Conservation (phyloP, 805 yeast genomes). For the Cyberlindnera euphorbiae region DNA sequence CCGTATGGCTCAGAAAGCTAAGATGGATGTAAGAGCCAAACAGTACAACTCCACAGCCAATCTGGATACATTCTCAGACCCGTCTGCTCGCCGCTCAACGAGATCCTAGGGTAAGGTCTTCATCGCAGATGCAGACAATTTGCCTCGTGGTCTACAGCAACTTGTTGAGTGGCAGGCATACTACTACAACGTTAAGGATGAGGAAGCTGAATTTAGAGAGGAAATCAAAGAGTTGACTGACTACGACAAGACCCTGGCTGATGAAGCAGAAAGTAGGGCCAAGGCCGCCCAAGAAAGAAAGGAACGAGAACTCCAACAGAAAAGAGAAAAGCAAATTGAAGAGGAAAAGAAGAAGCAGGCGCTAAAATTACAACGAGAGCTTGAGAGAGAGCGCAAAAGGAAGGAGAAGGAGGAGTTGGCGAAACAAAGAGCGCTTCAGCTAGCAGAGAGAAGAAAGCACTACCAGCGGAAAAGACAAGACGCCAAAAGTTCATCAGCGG, state of each 20-base stretch:
- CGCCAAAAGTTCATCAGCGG: no score
- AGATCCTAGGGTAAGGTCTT: no score
- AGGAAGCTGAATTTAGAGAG: background rate
- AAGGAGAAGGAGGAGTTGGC: background rate
- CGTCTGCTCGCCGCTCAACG: no score
- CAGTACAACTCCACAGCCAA: no score
- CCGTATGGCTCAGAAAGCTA: no score
- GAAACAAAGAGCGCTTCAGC: conserved; percentile 1
- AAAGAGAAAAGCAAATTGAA: conserved; percentile 2
- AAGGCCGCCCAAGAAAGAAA: conserved; percentile 1
- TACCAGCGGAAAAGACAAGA: background rate
- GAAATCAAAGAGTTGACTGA: background rate
- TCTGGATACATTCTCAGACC: no score
- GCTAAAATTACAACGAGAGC: conserved; percentile 1
- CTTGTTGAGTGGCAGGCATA: background rate
- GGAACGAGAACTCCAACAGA: conserved; percentile 2
- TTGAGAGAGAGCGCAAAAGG: conserved; percentile 3
- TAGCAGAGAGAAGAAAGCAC: conserved; percentile 1
- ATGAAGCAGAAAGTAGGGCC: conserved; percentile 3
- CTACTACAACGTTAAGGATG: background rate
- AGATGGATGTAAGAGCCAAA: no score
- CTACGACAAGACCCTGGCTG: conserved; percentile 6
- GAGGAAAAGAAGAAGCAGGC: conserved; percentile 4
- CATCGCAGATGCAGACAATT: background rate
- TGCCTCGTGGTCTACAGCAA: background rate